Percentiles rank a stretch among this genome's conserved stretches.
These are phyloP conservation scores for Bacidia rubella DNA, from an alignment of 495 filamentous ascomycete genomes.

Conservation along the genomic window DNA sequence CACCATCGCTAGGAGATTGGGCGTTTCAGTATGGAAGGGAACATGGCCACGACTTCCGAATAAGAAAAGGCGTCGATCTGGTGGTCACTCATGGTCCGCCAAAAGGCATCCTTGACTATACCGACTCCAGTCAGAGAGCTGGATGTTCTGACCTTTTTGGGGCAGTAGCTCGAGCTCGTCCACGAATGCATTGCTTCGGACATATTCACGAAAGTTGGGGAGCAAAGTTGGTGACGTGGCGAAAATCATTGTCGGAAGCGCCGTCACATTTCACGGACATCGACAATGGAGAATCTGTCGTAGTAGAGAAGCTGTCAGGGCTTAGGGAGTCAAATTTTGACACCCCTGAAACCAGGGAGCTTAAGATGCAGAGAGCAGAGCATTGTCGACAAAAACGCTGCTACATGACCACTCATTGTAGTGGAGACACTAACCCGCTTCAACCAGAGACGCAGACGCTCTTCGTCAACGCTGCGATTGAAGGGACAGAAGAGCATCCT, in stretches of 20 bases:
- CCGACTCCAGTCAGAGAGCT: constrained; percentile 22
- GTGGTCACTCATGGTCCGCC: constrained; percentile 61
- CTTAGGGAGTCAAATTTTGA: constrained; percentile 9
- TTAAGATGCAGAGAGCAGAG: constrained; percentile 6
- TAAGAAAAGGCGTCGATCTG: constrained; percentile 37
- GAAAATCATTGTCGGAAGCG: constrained; percentile 19
- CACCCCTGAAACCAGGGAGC: background rate
- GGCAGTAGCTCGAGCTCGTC: constrained; percentile 38
- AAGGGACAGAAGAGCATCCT: constrained; percentile 23
- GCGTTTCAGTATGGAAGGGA: constrained; percentile 44
- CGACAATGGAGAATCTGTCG: constrained; percentile 29
- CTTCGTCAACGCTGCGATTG: constrained; percentile 54
- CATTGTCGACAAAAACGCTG: constrained; percentile 9
- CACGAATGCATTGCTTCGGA: constrained; percentile 55
- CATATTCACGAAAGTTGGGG: constrained; percentile 64
- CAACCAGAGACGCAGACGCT: constrained; percentile 37
- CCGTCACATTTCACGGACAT: constrained; percentile 35
- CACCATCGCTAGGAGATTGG: constrained; percentile 39
- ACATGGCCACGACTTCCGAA: constrained; percentile 34
- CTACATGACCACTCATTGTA: constrained; percentile 25
- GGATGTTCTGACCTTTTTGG: constrained; percentile 46
- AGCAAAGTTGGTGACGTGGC: constrained; percentile 45
- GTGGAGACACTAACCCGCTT: constrained; percentile 21
- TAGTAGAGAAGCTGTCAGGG: constrained; percentile 29
- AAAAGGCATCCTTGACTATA: constrained; percentile 37